A percentile compares a stretch with the other conserved stretches of the same genome.
phyloP scores from a whole-genome alignment of 768 basidiomycete genomes.

The Boletus rex-veris region DNA sequence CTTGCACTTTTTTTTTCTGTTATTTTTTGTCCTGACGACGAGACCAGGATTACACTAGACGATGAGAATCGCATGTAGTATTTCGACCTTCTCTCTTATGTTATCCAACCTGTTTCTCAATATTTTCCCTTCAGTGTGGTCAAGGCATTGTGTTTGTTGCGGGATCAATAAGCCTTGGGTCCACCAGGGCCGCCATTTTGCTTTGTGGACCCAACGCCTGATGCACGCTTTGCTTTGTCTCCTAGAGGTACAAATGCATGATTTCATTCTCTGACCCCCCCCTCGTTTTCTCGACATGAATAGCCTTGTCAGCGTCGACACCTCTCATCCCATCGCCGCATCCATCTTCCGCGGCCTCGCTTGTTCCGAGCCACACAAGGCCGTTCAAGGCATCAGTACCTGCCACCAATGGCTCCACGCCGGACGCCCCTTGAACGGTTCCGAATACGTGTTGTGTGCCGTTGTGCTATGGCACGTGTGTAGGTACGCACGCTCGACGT shows the following conservation, averaged over 20 bases:
- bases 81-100: constrained; percentile 13
- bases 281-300: neutral
- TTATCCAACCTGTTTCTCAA: constrained; percentile 1
- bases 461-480: constrained; percentile 82
- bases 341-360: neutral
- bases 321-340: neutral
- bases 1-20: constrained; percentile 3
- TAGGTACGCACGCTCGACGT: constrained; percentile 39
- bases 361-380: neutral
- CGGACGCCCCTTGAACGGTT: constrained; percentile 49
- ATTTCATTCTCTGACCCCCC: neutral
- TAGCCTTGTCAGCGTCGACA: neutral
- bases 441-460: constrained; percentile 37
- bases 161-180: neutral
- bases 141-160: neutral
- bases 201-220: neutral
- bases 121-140: neutral
- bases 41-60: constrained; percentile 1
- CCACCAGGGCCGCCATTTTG: too few relatives aligned
- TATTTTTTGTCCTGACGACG: neutral
- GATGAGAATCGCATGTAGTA: constrained; percentile 15
- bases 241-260: constrained; percentile 8
- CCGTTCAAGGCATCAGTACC: constrained; percentile 43
- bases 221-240: neutral
- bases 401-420: constrained; percentile 39